Conservation (phyloP, 306 rosid species). For the Corylus avellana region DNA sequence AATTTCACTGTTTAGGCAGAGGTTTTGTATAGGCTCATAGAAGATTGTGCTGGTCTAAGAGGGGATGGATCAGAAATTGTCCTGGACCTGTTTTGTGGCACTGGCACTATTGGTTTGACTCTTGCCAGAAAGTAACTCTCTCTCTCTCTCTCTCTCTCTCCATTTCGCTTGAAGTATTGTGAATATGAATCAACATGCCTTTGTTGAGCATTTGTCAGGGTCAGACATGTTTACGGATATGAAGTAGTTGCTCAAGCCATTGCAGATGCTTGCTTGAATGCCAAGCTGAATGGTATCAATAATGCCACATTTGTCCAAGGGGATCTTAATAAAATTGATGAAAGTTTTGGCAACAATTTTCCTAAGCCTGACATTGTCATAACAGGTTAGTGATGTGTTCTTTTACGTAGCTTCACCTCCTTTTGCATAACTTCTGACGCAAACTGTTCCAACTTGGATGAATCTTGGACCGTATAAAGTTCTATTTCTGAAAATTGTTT, state of each 20-base stretch:
- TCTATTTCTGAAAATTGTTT: too few species aligned
- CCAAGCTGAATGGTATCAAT: slow-evolving; percentile 64
- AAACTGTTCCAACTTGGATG: too few species aligned
- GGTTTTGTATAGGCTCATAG: slow-evolving; percentile 80
- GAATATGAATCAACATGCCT: slow-evolving; percentile 17
- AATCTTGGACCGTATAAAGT: too few species aligned
- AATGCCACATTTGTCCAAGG: slow-evolving; percentile 94
- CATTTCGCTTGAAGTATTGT: neutral
- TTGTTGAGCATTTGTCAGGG: slow-evolving; percentile 45
- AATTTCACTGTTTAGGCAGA: slow-evolving; percentile 67
- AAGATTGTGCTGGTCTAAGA: slow-evolving; percentile 73
- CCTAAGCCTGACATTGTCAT: slow-evolving; percentile 90
- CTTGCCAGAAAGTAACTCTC: slow-evolving; percentile 74
- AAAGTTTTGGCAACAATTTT: slow-evolving; percentile 74
- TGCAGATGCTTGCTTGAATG: slow-evolving; percentile 78
- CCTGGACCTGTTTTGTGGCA: slow-evolving; percentile 98
- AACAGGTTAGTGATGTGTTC: slow-evolving; percentile 53
- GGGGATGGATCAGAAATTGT: slow-evolving; percentile 90
- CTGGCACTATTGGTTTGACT: slow-evolving; percentile 94
- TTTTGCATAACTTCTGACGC: neutral
- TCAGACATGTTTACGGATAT: slow-evolving; percentile 82
- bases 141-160: neutral
- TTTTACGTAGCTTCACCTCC: neutral
- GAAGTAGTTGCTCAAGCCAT: slow-evolving; percentile 95
- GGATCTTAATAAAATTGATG: slow-evolving; percentile 91